Percentiles rank a stretch among this genome's conserved stretches.
Conservation (phyloP, 2,329 filamentous ascomycete species). For the Fusarium tuaranense region DNA sequence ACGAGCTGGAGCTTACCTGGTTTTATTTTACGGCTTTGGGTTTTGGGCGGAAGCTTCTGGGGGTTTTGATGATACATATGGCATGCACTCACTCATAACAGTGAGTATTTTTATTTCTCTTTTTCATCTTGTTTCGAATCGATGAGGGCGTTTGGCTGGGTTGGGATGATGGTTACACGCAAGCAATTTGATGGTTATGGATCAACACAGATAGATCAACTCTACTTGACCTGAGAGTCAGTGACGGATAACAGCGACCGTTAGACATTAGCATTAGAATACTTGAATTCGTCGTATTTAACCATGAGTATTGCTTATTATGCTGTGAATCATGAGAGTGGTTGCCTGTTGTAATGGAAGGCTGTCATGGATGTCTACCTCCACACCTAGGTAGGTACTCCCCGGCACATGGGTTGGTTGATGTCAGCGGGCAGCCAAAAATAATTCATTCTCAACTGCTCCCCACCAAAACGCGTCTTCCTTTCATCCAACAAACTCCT, state of each 20-base stretch:
- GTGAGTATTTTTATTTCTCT: constrained; percentile 1
- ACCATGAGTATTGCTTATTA: neutral
- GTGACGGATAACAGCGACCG: neutral
- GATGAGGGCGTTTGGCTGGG: constrained; percentile 26
- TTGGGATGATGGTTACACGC: neutral
- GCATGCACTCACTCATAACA: constrained; percentile 12
- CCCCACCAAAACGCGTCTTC: constrained; percentile 40
- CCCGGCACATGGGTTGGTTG: constrained; percentile 16
- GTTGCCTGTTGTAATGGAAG: neutral
- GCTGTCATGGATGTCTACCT: neutral
- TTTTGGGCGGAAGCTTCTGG: neutral
- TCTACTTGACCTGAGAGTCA: neutral
- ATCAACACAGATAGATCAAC: constrained; percentile 13
- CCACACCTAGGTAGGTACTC: neutral
- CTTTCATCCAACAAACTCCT: constrained; percentile 26
- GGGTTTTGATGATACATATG: neutral
- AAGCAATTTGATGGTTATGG: neutral
- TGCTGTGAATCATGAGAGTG: neutral
- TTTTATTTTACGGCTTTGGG: neutral
- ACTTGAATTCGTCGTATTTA: neutral
- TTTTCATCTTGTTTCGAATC: constrained; percentile 13
- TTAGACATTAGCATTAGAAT: neutral
- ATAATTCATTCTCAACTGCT: constrained; percentile 20
- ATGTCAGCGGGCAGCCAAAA: constrained; percentile 40
- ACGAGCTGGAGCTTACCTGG: neutral